These are phyloP conservation scores for Macaranga tanarius DNA, from an alignment of 441 rosid species.

Conservation along the genomic window DNA sequence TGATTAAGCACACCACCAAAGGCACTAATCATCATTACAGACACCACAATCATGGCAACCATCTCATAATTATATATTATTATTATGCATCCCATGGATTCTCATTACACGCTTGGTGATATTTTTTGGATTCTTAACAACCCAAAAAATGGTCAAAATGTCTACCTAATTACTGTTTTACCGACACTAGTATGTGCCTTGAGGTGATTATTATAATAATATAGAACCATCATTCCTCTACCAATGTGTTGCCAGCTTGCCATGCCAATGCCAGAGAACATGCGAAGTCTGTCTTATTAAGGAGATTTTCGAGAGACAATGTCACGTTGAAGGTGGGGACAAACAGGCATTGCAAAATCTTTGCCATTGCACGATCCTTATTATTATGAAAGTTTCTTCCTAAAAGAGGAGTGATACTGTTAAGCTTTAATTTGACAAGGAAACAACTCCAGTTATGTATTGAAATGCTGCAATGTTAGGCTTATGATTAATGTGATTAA, in stretches of 20 bases:
- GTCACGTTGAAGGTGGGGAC: not conserved
- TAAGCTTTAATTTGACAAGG: not conserved
- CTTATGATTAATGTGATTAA: not conserved
- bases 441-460: not conserved
- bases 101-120: conserved; percentile 6
- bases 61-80: conserved; percentile 14
- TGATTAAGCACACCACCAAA: conserved; percentile 30
- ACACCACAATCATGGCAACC: conserved; percentile 15
- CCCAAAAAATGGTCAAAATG: not conserved
- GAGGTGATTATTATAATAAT: not conserved
- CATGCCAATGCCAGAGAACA: not conserved
- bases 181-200: not conserved
- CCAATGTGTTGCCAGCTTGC: conserved; percentile 8
- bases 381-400: not conserved
- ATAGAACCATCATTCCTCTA: not conserved
- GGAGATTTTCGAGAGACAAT: not conserved
- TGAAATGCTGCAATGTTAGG: not conserved
- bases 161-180: not conserved
- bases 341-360: not conserved
- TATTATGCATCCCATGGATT: not conserved
- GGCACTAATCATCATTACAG: conserved; percentile 28
- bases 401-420: not conserved
- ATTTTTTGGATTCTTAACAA: not conserved
- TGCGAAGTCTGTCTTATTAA: not conserved
- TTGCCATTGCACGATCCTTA: not conserved